Evolutionary conservation across 2,329 filamentous ascomycete genomes (phyloP), one percentile per base, ranked within the genome.

Genomic region (Fragosphaeria purpurea): DNA sequence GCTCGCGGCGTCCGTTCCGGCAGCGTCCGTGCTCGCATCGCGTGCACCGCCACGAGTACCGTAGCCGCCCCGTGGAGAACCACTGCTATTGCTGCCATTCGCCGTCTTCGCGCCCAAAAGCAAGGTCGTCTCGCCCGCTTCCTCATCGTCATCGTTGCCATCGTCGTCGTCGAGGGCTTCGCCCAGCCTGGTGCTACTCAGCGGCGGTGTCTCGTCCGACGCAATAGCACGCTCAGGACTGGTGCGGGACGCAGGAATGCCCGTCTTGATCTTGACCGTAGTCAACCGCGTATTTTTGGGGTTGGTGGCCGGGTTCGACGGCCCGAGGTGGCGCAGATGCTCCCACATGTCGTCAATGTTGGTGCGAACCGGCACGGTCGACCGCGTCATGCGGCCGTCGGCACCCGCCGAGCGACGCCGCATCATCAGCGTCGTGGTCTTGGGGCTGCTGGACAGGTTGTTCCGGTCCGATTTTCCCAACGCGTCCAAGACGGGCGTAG

Each of bases 291-390:
- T 83, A 51, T 73, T 74, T 62, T 77, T 80, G 2, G 82, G 82
- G 50, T 82, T 80, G 12, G 76, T 75, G 6, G 82, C 82, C 22
- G 77, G 75, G 60, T 85, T 86, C 1, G 81, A 83, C 0, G 82
- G 82, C 1, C 82, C 82, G 0, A 85, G 75, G 55, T 80, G 75
- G 56, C 80, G 82, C 43, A 85, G 68, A 56, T 83, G 78, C 59
- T 80, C 74, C 58, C 72, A 74, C 68, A 83, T 79, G 47, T 85
- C 80, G 47, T 79, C 73, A 34, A 82, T 68, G 47, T 79, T 83
- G 5, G 78, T 75, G 57, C 79, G 76, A 5, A 83, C 69, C 2
- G 79, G 70, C 6, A 83, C 69, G 0, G 72, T 68, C 1, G 68
- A 67, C 40, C 65, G 68, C n/a, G 70, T 62, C 33, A 68, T 57